Base-by-base conservation (phyloP, 2,329 filamentous ascomycete species). In the Teratosphaeria epicoccoides region DNA sequence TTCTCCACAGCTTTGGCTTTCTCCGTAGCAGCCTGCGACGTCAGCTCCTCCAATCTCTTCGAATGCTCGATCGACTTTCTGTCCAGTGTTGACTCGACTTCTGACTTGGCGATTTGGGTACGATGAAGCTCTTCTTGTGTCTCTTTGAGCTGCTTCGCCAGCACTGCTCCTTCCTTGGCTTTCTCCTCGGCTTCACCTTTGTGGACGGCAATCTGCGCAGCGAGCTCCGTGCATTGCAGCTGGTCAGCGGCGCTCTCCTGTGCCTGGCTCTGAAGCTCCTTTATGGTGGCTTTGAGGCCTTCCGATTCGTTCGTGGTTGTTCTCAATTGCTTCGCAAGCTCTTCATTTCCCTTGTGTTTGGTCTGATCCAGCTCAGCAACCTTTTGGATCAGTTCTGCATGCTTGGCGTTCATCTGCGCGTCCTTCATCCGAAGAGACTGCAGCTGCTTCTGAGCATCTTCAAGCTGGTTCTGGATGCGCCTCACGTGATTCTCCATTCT, bases 401-500 rank as follows among this genome's bases (percentile, higher is more conserved):
- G 24, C 24, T 49, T 26, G 9, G 22, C 40, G 23, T 49, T 51
- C 9, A 47, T n/a, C n/a, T 46, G 29, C n/a, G 23, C 43, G 12
- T 37, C 4, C 25, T 56, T 29, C 17, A 49, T 17, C 12, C 51
- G 28, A 6, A 59, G 51, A 6, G 24, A 17, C 10, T 47, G 24
- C 14, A 52, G 45, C 17, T 51, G 24, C 23, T 51, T 52, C 23
- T 48, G 17, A 11, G 55, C 29, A 12, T 49, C 48, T 20, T 53
- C 49, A 25, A 23, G 28, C 33, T 57, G 51, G 25, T 23, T 47
- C 6, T 40, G 33, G n/a, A 40, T 40, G 33, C 33, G 33, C 52
- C 54, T 55, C 28, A 56, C 22, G 10, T 49, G 47, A 45, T 59
- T 59, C 5, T 55, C 49, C 11, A 47, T 33, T 23, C 58, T 47